A percentile compares a stretch with the other conserved stretches of the same genome.
Conservation (phyloP, 2,329 filamentous ascomycete genomes). For the Colletotrichum salicis region DNA sequence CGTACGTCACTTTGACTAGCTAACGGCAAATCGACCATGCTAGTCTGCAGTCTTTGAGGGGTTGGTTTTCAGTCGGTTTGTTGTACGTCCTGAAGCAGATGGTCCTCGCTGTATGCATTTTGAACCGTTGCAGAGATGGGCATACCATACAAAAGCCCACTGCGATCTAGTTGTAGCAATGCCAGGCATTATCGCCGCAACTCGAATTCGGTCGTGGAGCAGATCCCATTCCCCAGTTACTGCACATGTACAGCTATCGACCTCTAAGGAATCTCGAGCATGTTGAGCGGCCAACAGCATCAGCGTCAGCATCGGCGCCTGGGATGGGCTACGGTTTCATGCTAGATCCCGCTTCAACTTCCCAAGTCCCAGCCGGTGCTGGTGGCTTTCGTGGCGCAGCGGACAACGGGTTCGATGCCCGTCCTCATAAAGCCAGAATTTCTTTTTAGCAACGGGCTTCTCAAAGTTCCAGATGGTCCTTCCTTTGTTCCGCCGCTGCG, state of each 20-base stretch:
- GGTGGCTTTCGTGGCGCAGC: conserved; percentile 10
- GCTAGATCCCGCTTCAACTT: neutral
- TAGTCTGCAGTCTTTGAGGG: neutral
- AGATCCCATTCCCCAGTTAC: neutral
- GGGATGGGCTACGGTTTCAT: neutral
- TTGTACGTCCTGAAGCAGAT: too few species aligned
- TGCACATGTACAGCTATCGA: too few species aligned
- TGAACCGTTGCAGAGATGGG: too few species aligned
- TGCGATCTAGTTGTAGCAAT: too few species aligned
- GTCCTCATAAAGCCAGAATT: neutral
- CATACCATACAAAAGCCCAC: too few species aligned
- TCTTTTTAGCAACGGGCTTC: neutral
- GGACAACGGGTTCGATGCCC: conserved; percentile 1
- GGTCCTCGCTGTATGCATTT: too few species aligned
- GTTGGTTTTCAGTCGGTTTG: neutral
- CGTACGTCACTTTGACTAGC: neutral
- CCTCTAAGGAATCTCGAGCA: too few species aligned
- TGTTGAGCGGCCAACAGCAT: neutral
- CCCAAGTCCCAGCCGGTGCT: neutral
- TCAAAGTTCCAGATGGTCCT: neutral
- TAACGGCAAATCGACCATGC: neutral
- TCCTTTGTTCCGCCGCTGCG: neutral
- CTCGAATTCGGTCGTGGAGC: too few species aligned
- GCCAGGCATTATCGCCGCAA: too few species aligned
- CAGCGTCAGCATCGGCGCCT: neutral